phyloP scores from a whole-genome alignment of 1,284 basidiomycete genomes.

The Malassezia furfur region DNA sequence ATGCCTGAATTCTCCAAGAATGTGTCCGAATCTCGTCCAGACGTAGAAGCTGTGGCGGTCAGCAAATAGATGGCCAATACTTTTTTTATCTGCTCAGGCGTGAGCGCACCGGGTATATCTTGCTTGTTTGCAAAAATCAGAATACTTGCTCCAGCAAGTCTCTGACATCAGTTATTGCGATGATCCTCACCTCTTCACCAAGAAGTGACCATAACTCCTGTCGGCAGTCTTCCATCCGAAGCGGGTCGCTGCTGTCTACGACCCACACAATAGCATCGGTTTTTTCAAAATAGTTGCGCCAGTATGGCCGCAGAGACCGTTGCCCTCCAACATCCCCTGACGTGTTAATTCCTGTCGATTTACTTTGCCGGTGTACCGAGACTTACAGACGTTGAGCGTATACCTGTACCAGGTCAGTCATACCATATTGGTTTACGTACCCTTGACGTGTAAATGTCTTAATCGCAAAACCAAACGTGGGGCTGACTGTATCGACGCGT shows the following conservation, averaged over 20 bases:
- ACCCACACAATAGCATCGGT: conserved; percentile 99
- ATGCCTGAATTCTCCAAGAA: conserved; percentile 74
- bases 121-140: conserved; percentile 99
- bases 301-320: conserved; percentile 86
- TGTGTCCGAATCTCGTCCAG: conserved; percentile 9
- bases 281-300: conserved; percentile 98
- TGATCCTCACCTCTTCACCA: conserved; percentile 69
- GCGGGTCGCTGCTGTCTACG: conserved; percentile 82
- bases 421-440: conserved; percentile 54
- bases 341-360: background rate
- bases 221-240: conserved; percentile 79
- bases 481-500: conserved; percentile 60
- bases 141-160: conserved; percentile 83
- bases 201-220: conserved; percentile 75
- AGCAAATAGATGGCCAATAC: background rate
- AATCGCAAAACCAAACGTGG: conserved; percentile 97
- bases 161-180: conserved; percentile 51
- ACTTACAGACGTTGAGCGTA: conserved; percentile 82
- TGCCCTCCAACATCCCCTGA: conserved; percentile 97
- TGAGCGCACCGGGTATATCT: conserved; percentile 80
- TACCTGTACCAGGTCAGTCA: conserved; percentile 55
- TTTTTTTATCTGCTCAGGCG: conserved; percentile 65
- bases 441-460: conserved; percentile 82
- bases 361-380: background rate
- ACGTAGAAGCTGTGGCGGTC: background rate